Conservation (phyloP, 192 early-diverging fungal species). For the Pilobolus umbonatus region DNA sequence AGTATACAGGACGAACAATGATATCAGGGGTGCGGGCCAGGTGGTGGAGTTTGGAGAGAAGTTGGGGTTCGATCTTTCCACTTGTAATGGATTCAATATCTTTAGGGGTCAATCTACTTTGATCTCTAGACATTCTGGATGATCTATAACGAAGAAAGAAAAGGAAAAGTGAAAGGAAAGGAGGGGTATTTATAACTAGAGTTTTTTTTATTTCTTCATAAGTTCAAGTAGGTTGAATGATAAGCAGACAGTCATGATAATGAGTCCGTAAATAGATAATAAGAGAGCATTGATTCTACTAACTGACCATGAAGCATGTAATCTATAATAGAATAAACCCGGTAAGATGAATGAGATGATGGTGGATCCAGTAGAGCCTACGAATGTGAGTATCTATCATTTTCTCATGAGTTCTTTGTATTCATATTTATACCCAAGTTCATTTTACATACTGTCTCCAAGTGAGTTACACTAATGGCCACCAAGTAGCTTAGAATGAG, state of each 20-base stretch:
- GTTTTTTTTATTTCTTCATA: constrained; percentile 38
- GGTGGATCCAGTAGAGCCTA: constrained; percentile 96
- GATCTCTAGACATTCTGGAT: no score
- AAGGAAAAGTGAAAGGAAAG: not conserved
- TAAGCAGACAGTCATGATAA: constrained; percentile 81
- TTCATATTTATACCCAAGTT: not conserved
- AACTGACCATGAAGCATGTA: constrained; percentile 61
- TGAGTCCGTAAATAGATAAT: constrained; percentile 61
- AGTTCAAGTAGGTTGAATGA: no score
- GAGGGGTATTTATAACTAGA: not conserved
- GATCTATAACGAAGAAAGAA: not conserved
- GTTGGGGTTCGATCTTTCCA: no score
- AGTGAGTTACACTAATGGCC: constrained; percentile 70
- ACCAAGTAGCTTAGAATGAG: constrained; percentile 65
- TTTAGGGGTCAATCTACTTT: no score
- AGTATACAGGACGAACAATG: no score
- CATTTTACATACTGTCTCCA: constrained; percentile 59
- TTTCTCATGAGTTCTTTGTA: not conserved
- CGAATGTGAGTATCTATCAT: constrained; percentile 72
- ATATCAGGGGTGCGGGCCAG: no score
- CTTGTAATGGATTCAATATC: no score
- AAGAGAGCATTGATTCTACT: constrained; percentile 62
- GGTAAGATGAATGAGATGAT: constrained; percentile 96
- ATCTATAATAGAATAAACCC: constrained; percentile 86
- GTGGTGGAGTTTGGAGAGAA: no score